Evolutionary conservation across 176 grass and related monocot species (phyloP).

Genomic region (Carex myosuroides): DNA sequence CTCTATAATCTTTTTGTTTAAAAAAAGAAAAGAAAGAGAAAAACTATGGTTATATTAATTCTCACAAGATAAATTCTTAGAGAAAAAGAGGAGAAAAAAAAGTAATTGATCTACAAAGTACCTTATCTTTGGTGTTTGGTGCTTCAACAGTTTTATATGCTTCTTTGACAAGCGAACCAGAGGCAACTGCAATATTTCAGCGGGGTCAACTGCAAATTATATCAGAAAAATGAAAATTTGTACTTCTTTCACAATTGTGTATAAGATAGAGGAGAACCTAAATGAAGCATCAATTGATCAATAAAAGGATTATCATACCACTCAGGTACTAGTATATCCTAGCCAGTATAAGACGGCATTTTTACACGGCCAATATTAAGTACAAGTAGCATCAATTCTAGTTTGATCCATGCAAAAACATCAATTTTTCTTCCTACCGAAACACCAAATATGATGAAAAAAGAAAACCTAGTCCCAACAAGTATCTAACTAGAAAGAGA

Average conservation of each 20-base stretch:
- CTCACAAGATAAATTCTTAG: constrained; percentile 17
- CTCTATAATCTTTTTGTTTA: constrained; percentile 58
- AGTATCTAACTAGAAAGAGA: not conserved
- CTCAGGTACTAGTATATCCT: not conserved
- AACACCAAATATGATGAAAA: not conserved
- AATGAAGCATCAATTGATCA: constrained; percentile 9
- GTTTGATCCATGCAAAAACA: not conserved
- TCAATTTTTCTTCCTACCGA: not conserved
- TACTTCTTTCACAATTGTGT: constrained; percentile 2
- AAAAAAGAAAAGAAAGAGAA: constrained; percentile 29
- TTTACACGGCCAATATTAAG: not conserved
- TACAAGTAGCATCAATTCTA: not conserved
- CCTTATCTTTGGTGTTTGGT: constrained; percentile 42
- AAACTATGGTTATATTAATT: constrained; percentile 5
- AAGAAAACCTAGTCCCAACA: not conserved
- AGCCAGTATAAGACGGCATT: not conserved
- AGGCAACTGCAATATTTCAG: constrained; percentile 33
- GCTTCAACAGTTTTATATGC: constrained; percentile 39
- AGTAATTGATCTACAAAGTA: constrained; percentile 30
- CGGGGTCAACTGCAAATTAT: constrained; percentile 56
- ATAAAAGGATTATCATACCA: not conserved
- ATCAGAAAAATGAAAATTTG: constrained; percentile 19
- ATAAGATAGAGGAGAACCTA: constrained; percentile 21
- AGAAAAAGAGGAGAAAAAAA: constrained; percentile 42
- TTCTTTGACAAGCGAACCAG: constrained; percentile 29